Evolutionary conservation across 805 yeast species (phyloP).

Genomic region (Geotrichum ghanense): DNA sequence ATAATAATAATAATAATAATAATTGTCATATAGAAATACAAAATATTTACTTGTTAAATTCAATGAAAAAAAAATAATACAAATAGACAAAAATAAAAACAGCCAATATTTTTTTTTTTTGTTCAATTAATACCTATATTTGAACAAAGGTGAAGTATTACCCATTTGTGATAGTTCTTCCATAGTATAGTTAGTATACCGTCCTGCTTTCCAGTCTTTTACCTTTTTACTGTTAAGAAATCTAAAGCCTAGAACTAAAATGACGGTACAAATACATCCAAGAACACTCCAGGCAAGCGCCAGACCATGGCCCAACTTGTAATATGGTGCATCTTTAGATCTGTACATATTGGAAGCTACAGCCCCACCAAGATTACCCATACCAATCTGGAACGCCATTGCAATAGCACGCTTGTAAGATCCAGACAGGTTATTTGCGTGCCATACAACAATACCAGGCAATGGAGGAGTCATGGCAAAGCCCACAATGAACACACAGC

Average conservation of each 20-base stretch:
- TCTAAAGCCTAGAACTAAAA: background rate
- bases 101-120: too few species aligned
- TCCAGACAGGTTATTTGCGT: conserved; percentile 32
- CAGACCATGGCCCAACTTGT: conserved; percentile 27
- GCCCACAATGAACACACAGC: conserved; percentile 9
- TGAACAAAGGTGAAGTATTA: background rate
- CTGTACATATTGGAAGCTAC: conserved; percentile 33
- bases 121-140: background rate
- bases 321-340: conserved; percentile 26
- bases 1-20: too few species aligned
- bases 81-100: too few species aligned
- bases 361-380: conserved; percentile 37
- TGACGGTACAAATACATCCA: background rate
- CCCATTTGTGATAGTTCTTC: background rate
- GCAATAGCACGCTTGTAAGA: conserved; percentile 33
- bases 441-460: conserved; percentile 34
- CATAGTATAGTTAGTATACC: background rate
- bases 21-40: too few species aligned
- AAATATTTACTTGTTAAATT: too few species aligned
- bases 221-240: background rate
- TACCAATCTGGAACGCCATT: conserved; percentile 31
- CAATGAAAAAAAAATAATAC: too few species aligned
- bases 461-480: conserved; percentile 26
- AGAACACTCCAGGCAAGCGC: conserved; percentile 5
- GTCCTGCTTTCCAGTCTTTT: background rate